A percentile compares a stretch with the other conserved stretches of the same genome.
Conservation (phyloP, 1,284 basidiomycete species). For the Malassezia nana region DNA sequence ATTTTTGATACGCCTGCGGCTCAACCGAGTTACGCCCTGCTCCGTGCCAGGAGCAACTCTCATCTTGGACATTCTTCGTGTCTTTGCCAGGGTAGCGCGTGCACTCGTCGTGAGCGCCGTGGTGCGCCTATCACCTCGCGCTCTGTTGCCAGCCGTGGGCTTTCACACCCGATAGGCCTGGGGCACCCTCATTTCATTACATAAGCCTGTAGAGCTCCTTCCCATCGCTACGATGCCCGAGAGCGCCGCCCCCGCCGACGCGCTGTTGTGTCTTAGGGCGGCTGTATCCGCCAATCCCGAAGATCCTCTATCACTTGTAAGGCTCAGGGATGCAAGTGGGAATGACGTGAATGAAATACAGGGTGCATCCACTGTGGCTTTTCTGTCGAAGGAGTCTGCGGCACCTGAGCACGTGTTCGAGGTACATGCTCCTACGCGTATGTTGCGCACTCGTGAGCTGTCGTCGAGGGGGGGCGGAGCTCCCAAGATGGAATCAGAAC, state of each 20-base stretch:
- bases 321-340: neutral
- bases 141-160: constrained; percentile 16
- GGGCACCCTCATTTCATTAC: neutral
- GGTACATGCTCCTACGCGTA: constrained; percentile 17
- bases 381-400: constrained; percentile 1
- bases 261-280: constrained; percentile 9
- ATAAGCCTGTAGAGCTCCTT: neutral
- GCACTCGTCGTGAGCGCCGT: constrained; percentile 16
- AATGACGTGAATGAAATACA: neutral
- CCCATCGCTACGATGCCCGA: constrained; percentile 1
- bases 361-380: neutral
- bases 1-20: constrained; percentile 21
- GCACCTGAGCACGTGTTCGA: constrained; percentile 4
- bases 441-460: constrained; percentile 22
- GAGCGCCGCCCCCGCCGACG: neutral
- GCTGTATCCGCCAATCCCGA: neutral
- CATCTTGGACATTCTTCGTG: neutral
- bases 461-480: constrained; percentile 1
- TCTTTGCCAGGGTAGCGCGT: constrained; percentile 1
- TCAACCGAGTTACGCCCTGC: constrained; percentile 10
- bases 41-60: constrained; percentile 5
- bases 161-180: neutral
- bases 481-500: constrained; percentile 20
- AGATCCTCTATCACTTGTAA: constrained; percentile 5
- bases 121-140: constrained; percentile 7